These are phyloP conservation scores for Sporothrix protearum DNA, from an alignment of 2,329 filamentous ascomycete species.

Conservation along the genomic window DNA sequence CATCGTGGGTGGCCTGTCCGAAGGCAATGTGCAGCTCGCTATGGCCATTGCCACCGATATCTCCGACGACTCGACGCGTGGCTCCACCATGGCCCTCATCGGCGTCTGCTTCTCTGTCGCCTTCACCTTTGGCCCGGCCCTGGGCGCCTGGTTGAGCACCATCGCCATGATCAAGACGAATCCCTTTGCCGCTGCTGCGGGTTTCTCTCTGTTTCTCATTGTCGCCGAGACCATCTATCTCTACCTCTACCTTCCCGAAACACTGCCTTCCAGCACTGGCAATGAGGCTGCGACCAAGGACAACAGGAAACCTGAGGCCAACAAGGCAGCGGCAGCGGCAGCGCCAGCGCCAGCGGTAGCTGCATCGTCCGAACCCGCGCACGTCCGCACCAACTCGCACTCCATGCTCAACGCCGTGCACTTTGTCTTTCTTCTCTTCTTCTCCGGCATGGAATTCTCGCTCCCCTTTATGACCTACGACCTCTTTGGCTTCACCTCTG, in stretches of 20 bases:
- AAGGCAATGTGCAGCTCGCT: slow-evolving; percentile 94
- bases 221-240: slow-evolving; percentile 84
- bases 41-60: slow-evolving; percentile 97
- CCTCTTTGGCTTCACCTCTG: slow-evolving; percentile 76
- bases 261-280: slow-evolving; percentile 59
- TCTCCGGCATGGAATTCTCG: slow-evolving; percentile 97
- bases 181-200: slow-evolving; percentile 88
- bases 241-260: slow-evolving; percentile 82
- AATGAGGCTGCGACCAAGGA: slow-evolving; percentile 55
- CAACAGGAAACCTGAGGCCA: slow-evolving; percentile 60
- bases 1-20: slow-evolving; percentile 85
- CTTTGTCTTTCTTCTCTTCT: slow-evolving; percentile 89
- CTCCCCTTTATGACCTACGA: slow-evolving; percentile 97
- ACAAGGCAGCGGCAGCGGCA: background rate
- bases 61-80: slow-evolving; percentile 76
- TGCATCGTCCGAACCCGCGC: slow-evolving; percentile 22
- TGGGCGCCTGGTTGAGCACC: slow-evolving; percentile 80
- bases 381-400: slow-evolving; percentile 74
- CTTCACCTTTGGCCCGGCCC: slow-evolving; percentile 91
- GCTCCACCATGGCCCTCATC: slow-evolving; percentile 92
- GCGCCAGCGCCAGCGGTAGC: too few relatives aligned
- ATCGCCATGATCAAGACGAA: slow-evolving; percentile 78
- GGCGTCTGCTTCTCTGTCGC: slow-evolving; percentile 96
- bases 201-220: slow-evolving; percentile 80
- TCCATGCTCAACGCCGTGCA: slow-evolving; percentile 78